These are phyloP conservation scores for Fistulinella staudtii DNA, from an alignment of 1,284 basidiomycete genomes.

Conservation along the genomic window DNA sequence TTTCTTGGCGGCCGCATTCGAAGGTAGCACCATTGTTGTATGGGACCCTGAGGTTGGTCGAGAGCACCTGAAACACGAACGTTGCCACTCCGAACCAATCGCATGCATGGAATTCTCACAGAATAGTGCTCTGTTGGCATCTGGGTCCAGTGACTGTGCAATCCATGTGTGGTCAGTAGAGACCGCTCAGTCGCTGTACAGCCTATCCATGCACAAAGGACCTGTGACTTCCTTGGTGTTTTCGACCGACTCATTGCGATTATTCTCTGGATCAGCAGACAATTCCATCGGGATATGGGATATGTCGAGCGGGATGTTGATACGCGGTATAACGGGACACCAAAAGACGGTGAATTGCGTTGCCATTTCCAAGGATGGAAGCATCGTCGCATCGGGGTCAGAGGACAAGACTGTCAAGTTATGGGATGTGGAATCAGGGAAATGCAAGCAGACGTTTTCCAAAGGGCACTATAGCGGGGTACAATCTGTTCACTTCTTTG, in stretches of 20 bases:
- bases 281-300: conserved; percentile 24
- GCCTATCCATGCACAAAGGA: conserved; percentile 16
- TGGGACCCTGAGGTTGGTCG: conserved; percentile 26
- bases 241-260: conserved; percentile 9
- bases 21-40: too few relatives aligned
- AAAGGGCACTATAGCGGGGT: conserved; percentile 15
- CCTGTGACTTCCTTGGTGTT: conserved; percentile 16
- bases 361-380: conserved; percentile 15
- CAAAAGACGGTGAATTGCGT: conserved; percentile 17
- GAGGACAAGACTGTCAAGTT: conserved; percentile 25
- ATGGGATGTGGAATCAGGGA: conserved; percentile 14
- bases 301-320: conserved; percentile 13
- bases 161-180: conserved; percentile 23
- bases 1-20: conserved; percentile 20
- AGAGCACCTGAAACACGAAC: conserved; percentile 19
- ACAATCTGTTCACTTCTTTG: conserved; percentile 15
- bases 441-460: conserved; percentile 15
- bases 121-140: conserved; percentile 19
- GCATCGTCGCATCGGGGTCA: conserved; percentile 13
- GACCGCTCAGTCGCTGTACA: conserved; percentile 9
- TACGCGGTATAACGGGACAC: conserved; percentile 19
- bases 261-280: conserved; percentile 22
- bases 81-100: conserved; percentile 15
- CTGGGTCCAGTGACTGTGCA: conserved; percentile 18
- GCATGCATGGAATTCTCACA: conserved; percentile 22